phyloP scores from a whole-genome alignment of 257 asterid genomes.

The Ocimum tenuiflorum region DNA sequence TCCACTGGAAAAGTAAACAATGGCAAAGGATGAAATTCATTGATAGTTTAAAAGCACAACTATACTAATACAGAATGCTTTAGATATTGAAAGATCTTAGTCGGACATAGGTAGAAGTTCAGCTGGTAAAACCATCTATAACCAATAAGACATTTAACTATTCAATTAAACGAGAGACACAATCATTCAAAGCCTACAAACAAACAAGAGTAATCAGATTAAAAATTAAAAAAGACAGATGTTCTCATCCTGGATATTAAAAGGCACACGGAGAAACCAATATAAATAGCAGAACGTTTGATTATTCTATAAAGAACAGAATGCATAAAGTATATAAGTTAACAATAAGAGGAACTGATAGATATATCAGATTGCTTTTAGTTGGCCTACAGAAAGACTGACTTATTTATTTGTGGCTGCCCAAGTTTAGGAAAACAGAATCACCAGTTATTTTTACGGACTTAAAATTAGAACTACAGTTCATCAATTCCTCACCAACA shows the following conservation, averaged over 20 bases:
- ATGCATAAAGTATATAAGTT: not conserved
- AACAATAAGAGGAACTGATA: not conserved
- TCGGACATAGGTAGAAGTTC: no score
- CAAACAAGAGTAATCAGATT: no score
- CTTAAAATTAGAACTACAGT: not conserved
- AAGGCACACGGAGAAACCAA: not conserved
- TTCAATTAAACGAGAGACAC: no score
- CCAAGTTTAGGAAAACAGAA: not conserved
- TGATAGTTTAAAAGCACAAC: not conserved
- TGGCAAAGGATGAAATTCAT: slow-evolving; percentile 14
- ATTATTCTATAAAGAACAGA: not conserved
- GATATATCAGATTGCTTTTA: not conserved
- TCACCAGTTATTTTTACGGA: not conserved
- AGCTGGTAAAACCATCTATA: no score
- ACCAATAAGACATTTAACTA: no score
- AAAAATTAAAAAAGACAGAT: no score
- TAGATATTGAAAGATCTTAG: no score
- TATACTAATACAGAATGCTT: no score
- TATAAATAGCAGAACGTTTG: not conserved
- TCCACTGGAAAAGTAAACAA: slow-evolving; percentile 66
- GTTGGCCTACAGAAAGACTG: not conserved
- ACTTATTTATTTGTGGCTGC: not conserved
- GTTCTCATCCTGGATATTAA: no score
- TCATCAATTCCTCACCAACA: not conserved
- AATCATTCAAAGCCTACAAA: no score